Percentiles rank a stretch among this genome's conserved stretches.
These are phyloP conservation scores for Canavalia gladiata DNA, from an alignment of 306 rosid genomes.

Conservation along the genomic window DNA sequence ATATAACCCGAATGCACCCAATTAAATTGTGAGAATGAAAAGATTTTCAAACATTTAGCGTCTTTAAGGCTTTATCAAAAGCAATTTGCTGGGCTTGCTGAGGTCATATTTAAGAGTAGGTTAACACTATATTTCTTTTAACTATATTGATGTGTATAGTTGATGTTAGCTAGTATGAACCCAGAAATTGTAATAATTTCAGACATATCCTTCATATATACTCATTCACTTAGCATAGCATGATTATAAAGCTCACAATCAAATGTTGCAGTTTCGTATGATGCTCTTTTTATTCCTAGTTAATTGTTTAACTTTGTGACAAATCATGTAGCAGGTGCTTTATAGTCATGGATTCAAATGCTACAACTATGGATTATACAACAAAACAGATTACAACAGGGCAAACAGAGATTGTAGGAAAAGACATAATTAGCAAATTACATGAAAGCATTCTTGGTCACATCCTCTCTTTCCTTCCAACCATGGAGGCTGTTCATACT, in stretches of 20 bases:
- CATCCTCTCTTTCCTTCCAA: slow-evolving; percentile 46
- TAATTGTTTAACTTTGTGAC: neutral
- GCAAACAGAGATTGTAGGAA: neutral
- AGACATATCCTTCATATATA: neutral
- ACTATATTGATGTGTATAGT: no score
- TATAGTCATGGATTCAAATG: slow-evolving; percentile 38
- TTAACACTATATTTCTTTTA: no score
- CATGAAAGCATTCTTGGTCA: slow-evolving; percentile 45
- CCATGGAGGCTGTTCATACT: slow-evolving; percentile 35
- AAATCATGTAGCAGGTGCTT: slow-evolving; percentile 3
- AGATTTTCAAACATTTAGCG: no score
- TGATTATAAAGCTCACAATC: neutral
- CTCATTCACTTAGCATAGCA: neutral
- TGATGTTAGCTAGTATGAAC: no score
- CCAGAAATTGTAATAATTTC: neutral
- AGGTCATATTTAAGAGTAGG: no score
- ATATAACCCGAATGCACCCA: no score
- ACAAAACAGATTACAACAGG: neutral
- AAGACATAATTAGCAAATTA: slow-evolving; percentile 44
- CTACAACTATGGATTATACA: neutral
- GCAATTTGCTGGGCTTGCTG: no score
- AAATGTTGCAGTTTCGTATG: neutral
- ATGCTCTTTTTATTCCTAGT: neutral
- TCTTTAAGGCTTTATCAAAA: no score
- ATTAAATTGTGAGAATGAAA: no score